Evolutionary conservation across 2,329 filamentous ascomycete species (phyloP), one percentile per base, ranked within the genome.

Genomic region (Paecilomyces variotii): DNA sequence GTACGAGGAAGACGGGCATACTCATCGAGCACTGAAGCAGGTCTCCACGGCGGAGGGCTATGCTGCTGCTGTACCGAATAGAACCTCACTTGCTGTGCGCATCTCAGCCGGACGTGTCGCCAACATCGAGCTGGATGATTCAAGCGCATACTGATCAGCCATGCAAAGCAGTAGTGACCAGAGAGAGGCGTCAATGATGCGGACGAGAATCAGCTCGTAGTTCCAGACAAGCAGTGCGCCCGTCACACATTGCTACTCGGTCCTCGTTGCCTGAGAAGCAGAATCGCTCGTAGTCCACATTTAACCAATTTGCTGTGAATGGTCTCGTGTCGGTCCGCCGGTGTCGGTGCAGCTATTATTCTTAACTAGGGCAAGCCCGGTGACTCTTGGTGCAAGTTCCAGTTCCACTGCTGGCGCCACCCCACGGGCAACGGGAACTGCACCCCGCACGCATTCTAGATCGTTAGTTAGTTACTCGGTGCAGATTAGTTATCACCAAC

Each of bases 1-100:
- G 34, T 55, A 52, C 27, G 50, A 35, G 28, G 39, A 32, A 7
- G 30, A 9, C 25, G 62, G 60, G 60, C 77, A 65, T 79, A 84
- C 82, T 86, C 82, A 72, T 87, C 84, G 56, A 87, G 75, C 35
- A 82, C 79, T 24, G 79, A 80, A 45, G 81, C 81, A 53, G 83
- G 82, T 55, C 83, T 74, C 83, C 83, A 86, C 67, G 80, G 77
- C 1, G 83, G 83, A 54, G 79, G 78, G 30, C 59, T 69, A 53
- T 72, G 66, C 39, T 64, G 51, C 6, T 32, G 30, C 35, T 62
- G 57, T 59, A 62, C 55, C 59, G 73, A 71, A 56, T 68, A 68
- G n/a, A 58, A 59, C 24, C 70, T 70, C 39, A 61, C 49, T 55
- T 60, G 62, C 34, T 62, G 57, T 56, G 58, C 59, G 61, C 61